Conservation (phyloP, 1,139 yeast genomes). For the Pichia terricola region DNA sequence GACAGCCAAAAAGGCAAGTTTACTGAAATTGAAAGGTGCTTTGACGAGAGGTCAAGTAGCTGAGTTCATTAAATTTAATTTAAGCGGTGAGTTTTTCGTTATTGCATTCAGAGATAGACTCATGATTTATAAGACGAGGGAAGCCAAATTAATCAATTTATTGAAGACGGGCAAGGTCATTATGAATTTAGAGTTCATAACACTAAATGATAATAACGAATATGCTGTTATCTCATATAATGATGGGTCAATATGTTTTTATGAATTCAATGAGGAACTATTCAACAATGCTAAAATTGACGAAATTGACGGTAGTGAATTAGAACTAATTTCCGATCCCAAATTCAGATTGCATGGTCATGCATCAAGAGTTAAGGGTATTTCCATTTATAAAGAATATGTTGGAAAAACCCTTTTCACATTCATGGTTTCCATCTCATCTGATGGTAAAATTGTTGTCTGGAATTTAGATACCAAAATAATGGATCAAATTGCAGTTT, state of each 20-base stretch:
- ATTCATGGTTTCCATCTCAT: conserved; percentile 71
- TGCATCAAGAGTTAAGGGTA: conserved; percentile 73
- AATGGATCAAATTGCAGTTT: conserved; percentile 79
- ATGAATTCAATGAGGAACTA: conserved; percentile 30
- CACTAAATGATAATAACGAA: conserved; percentile 34
- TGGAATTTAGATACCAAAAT: conserved; percentile 70
- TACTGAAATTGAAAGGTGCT: conserved; percentile 61
- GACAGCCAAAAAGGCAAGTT: conserved; percentile 95
- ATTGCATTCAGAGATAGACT: conserved; percentile 66
- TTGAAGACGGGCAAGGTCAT: conserved; percentile 37
- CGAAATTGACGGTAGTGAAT: conserved; percentile 9
- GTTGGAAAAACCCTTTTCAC: conserved; percentile 9
- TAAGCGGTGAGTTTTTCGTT: conserved; percentile 56
- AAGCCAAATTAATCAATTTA: conserved; percentile 47
- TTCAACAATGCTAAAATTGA: conserved; percentile 15
- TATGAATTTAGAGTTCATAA: conserved; percentile 55
- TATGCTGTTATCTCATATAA: conserved; percentile 61
- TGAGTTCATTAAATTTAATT: conserved; percentile 56
- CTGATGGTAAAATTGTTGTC: conserved; percentile 87
- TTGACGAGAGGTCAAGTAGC: conserved; percentile 57
- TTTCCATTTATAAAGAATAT: conserved; percentile 41
- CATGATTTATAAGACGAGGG: conserved; percentile 54
- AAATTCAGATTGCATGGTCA: conserved; percentile 65
- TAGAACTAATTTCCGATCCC: conserved; percentile 30
- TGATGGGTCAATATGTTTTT: conserved; percentile 64